Base-by-base conservation (phyloP, 192 early-diverging fungal species). In the Backusella sp. region DNA sequence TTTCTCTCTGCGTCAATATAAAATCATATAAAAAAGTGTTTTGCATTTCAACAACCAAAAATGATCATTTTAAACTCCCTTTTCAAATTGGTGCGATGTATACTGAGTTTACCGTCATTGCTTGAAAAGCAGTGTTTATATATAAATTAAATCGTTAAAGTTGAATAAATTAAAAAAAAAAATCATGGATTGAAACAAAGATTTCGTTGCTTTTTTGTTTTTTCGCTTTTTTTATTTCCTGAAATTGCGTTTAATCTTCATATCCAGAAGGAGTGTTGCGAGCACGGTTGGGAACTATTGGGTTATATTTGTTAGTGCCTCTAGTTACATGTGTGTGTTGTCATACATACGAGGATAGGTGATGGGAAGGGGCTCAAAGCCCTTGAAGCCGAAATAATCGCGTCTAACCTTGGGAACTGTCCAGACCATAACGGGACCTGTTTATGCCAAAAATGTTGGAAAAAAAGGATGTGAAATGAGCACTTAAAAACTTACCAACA, bases 321-420 rank as follows among this genome's bases (percentile, higher is more conserved):
- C 7, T 62, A 28, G 11, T 4, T 26, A 49, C 19, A 32, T 30
- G 2, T 44, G 6, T 49, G 9, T 36, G 15, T 11, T 37, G 6
- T 70, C 6, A 26, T 35, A 73, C 75, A 1, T 77, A 81, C 80
- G 28, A 68, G 80, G 80, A 71, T 81, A 81, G 30, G 80, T 81
- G 19, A 77, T 66, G 39, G 80, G 80, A 41, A 81, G 73, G n/a
- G 26, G 46, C 28, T 68, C 76, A 37, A 75, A 42, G 9, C 75
- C 73, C 73, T 81, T 81, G 76, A 70, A 81, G 26, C 80, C 80
- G 71, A 81, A 77, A 49, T 77, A 81, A 62, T 81, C 76, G 67
- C 80, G 80, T 66, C 80, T 72, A 26, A 81, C 30, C 44, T 76
- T 75, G 39, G 80, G 80, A 12, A 81, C 80, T 66, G 76, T 77